A percentile compares a stretch with the other conserved stretches of the same genome.
phyloP scores from a whole-genome alignment of 345 rosid species.

The Eucalyptus camaldulensis region DNA sequence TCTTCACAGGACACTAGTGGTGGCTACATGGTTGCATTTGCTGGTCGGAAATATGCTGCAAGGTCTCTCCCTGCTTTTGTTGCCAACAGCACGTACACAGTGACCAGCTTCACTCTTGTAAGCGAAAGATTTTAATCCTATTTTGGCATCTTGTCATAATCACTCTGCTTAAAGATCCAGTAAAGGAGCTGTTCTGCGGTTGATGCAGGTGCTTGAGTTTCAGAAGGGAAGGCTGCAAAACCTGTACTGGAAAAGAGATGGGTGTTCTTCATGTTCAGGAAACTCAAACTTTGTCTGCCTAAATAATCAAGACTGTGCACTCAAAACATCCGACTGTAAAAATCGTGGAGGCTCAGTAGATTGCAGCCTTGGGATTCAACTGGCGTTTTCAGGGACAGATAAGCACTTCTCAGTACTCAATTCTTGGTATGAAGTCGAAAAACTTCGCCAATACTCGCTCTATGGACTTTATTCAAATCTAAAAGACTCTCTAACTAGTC shows the following conservation, averaged over 20 bases:
- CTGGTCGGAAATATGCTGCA: constrained; percentile 94
- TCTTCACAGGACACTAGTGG: constrained; percentile 40
- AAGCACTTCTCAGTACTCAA: constrained; percentile 75
- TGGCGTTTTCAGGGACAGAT: constrained; percentile 97
- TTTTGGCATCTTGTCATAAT: neutral
- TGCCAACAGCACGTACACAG: constrained; percentile 51
- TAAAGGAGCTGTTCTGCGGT: neutral
- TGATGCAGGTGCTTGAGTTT: constrained; percentile 74
- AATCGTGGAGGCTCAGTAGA: constrained; percentile 62
- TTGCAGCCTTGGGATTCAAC: constrained; percentile 90
- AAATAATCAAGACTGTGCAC: constrained; percentile 77
- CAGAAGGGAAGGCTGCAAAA: constrained; percentile 90
- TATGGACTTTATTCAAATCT: constrained; percentile 79
- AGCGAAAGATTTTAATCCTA: neutral
- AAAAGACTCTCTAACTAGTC: constrained; percentile 55
- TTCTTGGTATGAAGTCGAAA: constrained; percentile 95
- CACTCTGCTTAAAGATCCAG: neutral
- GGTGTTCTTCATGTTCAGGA: constrained; percentile 70
- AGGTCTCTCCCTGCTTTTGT: constrained; percentile 79
- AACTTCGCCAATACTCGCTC: constrained; percentile 89
- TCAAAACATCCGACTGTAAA: constrained; percentile 54
- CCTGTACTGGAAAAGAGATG: constrained; percentile 93
- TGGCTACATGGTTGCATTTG: constrained; percentile 98
- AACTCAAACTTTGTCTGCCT: constrained; percentile 58
- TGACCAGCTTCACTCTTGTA: constrained; percentile 96